These are phyloP conservation scores for Ceratobasidium sp. DNA, from an alignment of 1,284 basidiomycete species.

Conservation along the genomic window DNA sequence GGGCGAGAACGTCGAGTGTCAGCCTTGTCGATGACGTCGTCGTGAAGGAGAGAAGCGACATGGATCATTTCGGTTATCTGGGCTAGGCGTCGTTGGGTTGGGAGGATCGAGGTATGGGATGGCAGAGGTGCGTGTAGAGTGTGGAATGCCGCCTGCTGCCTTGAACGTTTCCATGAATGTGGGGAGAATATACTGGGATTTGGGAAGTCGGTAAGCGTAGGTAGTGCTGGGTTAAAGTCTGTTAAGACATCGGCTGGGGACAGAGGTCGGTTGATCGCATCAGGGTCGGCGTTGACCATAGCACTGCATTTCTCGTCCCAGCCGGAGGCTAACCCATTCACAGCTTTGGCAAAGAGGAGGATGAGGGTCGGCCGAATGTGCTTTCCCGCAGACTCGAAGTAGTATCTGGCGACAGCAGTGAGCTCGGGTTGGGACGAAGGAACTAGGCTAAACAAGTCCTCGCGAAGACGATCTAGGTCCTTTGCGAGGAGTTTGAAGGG, in stretches of 20 bases:
- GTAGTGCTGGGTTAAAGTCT: slow-evolving; percentile 60
- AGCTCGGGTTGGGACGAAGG: slow-evolving; percentile 91
- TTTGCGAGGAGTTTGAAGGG: slow-evolving; percentile 77
- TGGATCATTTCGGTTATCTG: slow-evolving; percentile 99
- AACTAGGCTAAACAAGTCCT: slow-evolving; percentile 82
- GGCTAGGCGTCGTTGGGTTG: slow-evolving; percentile 91
- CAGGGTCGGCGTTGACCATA: slow-evolving; percentile 58
- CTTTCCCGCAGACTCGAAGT: slow-evolving; percentile 90
- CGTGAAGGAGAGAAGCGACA: slow-evolving; percentile 94
- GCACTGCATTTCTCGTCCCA: slow-evolving; percentile 66
- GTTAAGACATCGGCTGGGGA: slow-evolving; percentile 59
- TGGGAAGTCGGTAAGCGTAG: slow-evolving; percentile 53
- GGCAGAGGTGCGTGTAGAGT: slow-evolving; percentile 32
- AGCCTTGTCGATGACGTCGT: slow-evolving; percentile 93
- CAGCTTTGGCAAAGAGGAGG: slow-evolving; percentile 90
- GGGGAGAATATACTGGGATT: slow-evolving; percentile 50
- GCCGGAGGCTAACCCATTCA: slow-evolving; percentile 79
- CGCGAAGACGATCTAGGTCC: slow-evolving; percentile 81
- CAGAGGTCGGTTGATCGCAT: slow-evolving; percentile 58
- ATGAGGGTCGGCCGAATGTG: slow-evolving; percentile 93
- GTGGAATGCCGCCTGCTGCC: slow-evolving; percentile 7
- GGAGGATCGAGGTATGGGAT: slow-evolving; percentile 65
- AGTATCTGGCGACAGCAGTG: slow-evolving; percentile 91
- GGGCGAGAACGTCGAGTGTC: slow-evolving; percentile 83
- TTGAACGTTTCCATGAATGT: slow-evolving; percentile 27